Evolutionary conservation across 2,329 filamentous ascomycete species (phyloP).

Genomic region (Pestalotiopsis sp.): DNA sequence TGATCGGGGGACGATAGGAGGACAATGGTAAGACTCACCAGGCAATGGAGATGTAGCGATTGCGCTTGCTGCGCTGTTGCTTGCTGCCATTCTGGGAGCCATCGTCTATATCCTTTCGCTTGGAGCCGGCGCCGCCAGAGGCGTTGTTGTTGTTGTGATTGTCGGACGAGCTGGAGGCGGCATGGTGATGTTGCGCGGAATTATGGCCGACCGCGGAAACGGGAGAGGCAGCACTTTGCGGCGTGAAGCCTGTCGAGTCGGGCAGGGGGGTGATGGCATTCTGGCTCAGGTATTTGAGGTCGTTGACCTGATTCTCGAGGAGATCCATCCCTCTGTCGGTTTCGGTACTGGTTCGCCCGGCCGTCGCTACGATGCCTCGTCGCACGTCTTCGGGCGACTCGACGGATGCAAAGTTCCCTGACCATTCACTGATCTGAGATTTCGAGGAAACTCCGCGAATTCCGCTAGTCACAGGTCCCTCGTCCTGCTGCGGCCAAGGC

Average conservation of each 20-base stretch:
- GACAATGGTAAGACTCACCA: constrained; percentile 46
- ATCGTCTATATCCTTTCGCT: constrained; percentile 29
- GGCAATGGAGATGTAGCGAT: constrained; percentile 65
- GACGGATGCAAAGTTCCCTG: neutral
- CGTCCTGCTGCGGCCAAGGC: neutral
- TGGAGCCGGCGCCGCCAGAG: constrained; percentile 15
- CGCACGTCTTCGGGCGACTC: neutral
- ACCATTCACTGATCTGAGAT: constrained; percentile 7
- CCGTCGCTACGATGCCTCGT: neutral
- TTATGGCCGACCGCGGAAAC: constrained; percentile 19
- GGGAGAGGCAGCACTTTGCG: constrained; percentile 15
- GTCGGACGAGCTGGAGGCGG: constrained; percentile 12
- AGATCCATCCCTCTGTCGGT: constrained; percentile 15
- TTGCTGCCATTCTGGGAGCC: constrained; percentile 33
- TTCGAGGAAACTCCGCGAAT: constrained; percentile 6
- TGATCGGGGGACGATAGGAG: neutral
- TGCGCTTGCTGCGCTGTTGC: constrained; percentile 63
- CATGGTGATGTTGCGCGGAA: constrained; percentile 18
- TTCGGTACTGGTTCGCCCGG: neutral
- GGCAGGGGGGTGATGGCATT: constrained; percentile 25
- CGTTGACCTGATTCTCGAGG: constrained; percentile 36
- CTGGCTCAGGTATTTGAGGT: constrained; percentile 32
- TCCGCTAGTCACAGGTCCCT: constrained; percentile 3
- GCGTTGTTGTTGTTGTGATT: neutral
- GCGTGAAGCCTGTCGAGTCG: constrained; percentile 22